phyloP scores from a whole-genome alignment of 305 asterid species.

The Fraxinus greggii region DNA sequence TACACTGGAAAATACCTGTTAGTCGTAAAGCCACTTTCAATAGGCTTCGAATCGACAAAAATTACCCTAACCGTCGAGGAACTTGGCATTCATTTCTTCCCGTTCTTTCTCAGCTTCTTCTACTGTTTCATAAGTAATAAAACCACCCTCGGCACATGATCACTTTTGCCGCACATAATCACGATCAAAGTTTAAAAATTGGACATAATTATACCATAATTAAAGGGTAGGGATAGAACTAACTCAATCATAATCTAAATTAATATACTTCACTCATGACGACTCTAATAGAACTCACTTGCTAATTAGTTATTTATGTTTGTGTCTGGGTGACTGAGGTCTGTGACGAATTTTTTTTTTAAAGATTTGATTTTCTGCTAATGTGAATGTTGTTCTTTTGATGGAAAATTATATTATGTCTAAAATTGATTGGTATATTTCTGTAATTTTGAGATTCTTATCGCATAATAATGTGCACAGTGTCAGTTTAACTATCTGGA shows the following conservation, averaged over 20 bases:
- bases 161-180: conserved; percentile 58
- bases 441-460: neutral
- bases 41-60: conserved; percentile 36
- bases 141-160: conserved; percentile 69
- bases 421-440: neutral
- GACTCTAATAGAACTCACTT: too few relatives aligned
- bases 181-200: neutral
- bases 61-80: conserved; percentile 92
- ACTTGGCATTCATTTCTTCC: conserved; percentile 77
- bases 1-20: neutral
- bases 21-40: neutral
- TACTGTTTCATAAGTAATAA: conserved; percentile 62
- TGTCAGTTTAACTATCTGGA: neutral
- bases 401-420: neutral
- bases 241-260: too few relatives aligned
- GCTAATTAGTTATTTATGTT: neutral
- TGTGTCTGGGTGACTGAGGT: neutral
- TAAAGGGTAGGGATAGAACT: too few relatives aligned
- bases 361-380: neutral
- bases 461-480: neutral
- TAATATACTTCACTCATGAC: too few relatives aligned
- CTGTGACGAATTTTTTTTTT: neutral
- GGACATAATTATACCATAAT: too few relatives aligned
- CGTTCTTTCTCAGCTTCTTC: conserved; percentile 94
- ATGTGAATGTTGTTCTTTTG: neutral